These are phyloP conservation scores for Austroboletus eburneus DNA, from an alignment of 768 basidiomycete species.

Conservation along the genomic window DNA sequence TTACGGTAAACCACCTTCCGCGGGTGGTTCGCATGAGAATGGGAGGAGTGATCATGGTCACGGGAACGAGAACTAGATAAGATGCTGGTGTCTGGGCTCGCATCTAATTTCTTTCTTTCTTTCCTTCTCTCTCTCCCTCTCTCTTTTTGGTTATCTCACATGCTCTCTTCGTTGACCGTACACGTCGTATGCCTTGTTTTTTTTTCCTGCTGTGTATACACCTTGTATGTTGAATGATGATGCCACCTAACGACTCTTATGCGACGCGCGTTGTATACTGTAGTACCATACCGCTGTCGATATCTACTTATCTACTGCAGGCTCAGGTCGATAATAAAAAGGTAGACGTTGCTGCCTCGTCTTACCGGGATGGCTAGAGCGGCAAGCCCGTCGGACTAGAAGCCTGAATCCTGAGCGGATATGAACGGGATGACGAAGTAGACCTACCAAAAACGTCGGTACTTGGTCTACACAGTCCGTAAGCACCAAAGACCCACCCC, in stretches of 20 bases:
- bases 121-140: not conserved
- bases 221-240: constrained; percentile 26
- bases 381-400: not conserved
- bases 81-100: constrained; percentile 8
- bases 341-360: constrained; percentile 22
- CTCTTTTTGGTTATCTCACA: constrained; percentile 16
- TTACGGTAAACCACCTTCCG: constrained; percentile 39
- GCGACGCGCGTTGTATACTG: constrained; percentile 26
- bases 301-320: constrained; percentile 30
- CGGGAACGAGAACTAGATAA: constrained; percentile 31
- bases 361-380: not conserved
- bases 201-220: constrained; percentile 19
- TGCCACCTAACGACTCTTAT: constrained; percentile 15
- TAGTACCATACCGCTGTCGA: constrained; percentile 26
- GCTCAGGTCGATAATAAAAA: constrained; percentile 16
- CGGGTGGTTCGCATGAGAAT: constrained; percentile 28
- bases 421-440: constrained; percentile 3
- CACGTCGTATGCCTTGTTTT: constrained; percentile 14
- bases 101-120: constrained; percentile 6
- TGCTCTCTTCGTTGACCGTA: constrained; percentile 10
- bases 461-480: constrained; percentile 6
- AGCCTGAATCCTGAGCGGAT: not conserved
- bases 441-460: constrained; percentile 7
- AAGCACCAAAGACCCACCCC: constrained; percentile 17
- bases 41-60: constrained; percentile 27